Evolutionary conservation across 2,329 filamentous ascomycete genomes (phyloP), one percentile per base, ranked within the genome.

Genomic region (Nakataea oryzae): DNA sequence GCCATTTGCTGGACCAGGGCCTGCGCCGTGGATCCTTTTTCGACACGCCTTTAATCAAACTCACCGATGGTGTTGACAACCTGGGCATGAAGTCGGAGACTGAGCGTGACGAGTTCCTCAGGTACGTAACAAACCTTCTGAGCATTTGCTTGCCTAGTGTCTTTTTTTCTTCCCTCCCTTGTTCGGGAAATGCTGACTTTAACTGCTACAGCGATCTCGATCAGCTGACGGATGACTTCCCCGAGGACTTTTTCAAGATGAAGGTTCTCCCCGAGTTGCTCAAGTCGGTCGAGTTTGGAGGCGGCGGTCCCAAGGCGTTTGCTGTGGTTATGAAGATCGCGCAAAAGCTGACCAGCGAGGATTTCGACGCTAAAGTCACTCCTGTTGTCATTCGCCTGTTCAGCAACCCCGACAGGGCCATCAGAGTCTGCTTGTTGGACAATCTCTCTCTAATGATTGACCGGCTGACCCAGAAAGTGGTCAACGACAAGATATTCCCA

Each of bases 261-360:
- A 99, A 97, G 71, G 86, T 99, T 3, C 80, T 99, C 11, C 95
- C 95, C 0, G 95, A 99, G 71, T 79, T 99, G 32, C 81, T 99
- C n/a, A 99, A 97, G 72, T 96, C 93, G 0, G 92, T 97, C n/a
- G 95, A 99, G 70, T 99, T 97, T 73, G 95, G 95, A 9, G 95
- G 93, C 13, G 95, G 95, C 30, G 95, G 95, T 0, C 90, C 93
- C 0, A 96, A 96, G 70, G 93, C 96, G 0, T 90, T 99, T 64
- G 78, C 82, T 1, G 86, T 96, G 1, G 90, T 96, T 54, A 86
- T 97, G 79, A 96, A 96, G 71, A 97, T 99, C 68, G 86, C 91
- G 4, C 79, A 86, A 8, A 97, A 96, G 71, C 79, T 99, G 54
- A 86, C 90, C 2, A 88, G 88, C 64, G 95, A 97, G 12, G 95